These are phyloP conservation scores for Colletotrichum melonis DNA, from an alignment of 2,329 filamentous ascomycete genomes.

Conservation along the genomic window DNA sequence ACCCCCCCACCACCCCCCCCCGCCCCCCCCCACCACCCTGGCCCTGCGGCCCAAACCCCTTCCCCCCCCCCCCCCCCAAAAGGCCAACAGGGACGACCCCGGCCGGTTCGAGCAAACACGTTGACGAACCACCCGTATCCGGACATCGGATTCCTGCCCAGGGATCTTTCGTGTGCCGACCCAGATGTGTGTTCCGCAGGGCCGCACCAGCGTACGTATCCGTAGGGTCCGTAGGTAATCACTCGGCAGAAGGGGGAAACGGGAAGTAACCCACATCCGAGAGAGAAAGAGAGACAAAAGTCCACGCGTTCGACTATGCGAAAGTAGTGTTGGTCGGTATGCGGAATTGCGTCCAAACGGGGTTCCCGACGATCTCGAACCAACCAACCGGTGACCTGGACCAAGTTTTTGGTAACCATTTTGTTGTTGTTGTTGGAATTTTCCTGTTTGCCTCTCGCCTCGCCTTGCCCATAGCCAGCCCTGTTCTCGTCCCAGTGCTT, in stretches of 20 bases:
- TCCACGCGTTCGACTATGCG: constrained; percentile 6
- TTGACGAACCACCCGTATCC: neutral
- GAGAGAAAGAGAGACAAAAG: neutral
- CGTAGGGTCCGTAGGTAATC: neutral
- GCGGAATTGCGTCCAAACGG: constrained; percentile 12
- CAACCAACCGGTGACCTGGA: neutral
- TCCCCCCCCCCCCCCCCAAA: neutral
- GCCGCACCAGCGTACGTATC: neutral
- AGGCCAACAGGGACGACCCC: constrained; percentile 17
- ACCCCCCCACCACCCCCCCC: no score
- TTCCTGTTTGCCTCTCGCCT: neutral
- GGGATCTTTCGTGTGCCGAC: neutral
- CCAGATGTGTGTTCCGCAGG: neutral
- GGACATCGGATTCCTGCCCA: neutral
- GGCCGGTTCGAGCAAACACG: constrained; percentile 1
- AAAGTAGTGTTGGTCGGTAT: neutral
- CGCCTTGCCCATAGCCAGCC: neutral
- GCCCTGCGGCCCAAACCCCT: no score
- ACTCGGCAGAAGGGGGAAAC: no score
- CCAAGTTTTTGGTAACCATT: neutral
- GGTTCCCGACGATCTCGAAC: constrained; percentile 6
- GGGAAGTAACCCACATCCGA: neutral
- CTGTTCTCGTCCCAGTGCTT: neutral
- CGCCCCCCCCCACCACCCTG: neutral
- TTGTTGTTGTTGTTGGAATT: neutral